Evolutionary conservation across 2,329 filamentous ascomycete species (phyloP).

Genomic region (Penicillium sp.): DNA sequence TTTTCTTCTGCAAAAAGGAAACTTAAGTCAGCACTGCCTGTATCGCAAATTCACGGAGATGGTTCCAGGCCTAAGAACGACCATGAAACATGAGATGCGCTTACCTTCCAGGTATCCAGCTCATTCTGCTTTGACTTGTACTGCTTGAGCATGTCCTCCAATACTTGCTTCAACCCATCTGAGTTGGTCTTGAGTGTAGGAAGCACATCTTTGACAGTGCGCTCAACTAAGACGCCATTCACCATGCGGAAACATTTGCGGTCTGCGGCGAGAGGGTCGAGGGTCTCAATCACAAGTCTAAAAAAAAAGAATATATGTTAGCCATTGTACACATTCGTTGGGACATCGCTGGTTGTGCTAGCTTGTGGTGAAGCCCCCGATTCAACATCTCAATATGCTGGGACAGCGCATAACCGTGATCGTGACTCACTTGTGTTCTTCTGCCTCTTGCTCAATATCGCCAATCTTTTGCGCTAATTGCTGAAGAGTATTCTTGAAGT

Average conservation of each 20-base stretch:
- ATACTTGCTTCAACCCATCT: conserved; percentile 87
- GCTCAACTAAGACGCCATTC: conserved; percentile 91
- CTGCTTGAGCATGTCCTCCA: conserved; percentile 92
- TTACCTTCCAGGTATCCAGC: conserved; percentile 97
- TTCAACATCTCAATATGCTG: not conserved
- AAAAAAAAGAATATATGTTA: conserved; percentile 5
- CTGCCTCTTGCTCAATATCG: conserved; percentile 93
- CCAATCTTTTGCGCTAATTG: conserved; percentile 95
- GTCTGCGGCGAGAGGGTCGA: conserved; percentile 75
- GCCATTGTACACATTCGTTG: conserved; percentile 13
- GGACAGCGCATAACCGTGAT: not conserved
- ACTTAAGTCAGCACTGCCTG: conserved; percentile 2
- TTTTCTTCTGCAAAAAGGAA: conserved; percentile 43
- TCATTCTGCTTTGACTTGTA: conserved; percentile 94
- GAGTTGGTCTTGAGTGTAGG: conserved; percentile 90
- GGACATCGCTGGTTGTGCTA: not conserved
- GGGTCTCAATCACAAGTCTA: conserved; percentile 90
- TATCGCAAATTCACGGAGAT: not conserved
- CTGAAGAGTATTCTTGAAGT: conserved; percentile 70
- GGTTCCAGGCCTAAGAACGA: not conserved
- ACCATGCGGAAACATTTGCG: conserved; percentile 99
- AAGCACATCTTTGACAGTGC: conserved; percentile 88
- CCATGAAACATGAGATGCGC: conserved; percentile 28
- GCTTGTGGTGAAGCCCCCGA: not conserved
- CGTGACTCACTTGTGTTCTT: conserved; percentile 86